A percentile compares a stretch with the other conserved stretches of the same genome.
phyloP scores from a whole-genome alignment of 306 rosid genomes.

The Boehmeria nivea region DNA sequence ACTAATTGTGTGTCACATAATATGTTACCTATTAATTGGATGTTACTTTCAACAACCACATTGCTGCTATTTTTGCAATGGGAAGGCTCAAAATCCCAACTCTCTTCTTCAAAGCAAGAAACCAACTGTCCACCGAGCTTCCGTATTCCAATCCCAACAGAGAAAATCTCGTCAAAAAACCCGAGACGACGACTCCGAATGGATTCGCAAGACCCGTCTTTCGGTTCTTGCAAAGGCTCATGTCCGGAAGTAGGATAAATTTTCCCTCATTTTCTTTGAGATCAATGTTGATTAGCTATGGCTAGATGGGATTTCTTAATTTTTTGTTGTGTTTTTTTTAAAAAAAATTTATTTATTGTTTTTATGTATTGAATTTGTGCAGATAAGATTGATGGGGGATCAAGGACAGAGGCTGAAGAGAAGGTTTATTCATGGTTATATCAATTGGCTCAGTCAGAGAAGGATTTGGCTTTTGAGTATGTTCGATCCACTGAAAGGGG shows the following conservation, averaged over 20 bases:
- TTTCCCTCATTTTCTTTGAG: too few relatives aligned
- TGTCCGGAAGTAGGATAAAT: conserved; percentile 39
- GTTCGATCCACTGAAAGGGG: conserved; percentile 88
- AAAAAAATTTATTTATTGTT: neutral
- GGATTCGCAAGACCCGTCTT: conserved; percentile 13
- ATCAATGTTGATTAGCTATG: too few relatives aligned
- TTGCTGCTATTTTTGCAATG: conserved; percentile 21
- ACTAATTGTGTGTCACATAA: too few relatives aligned
- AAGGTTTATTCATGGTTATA: conserved; percentile 69
- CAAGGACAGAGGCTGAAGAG: conserved; percentile 64
- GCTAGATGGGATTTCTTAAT: conserved; percentile 13
- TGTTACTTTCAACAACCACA: neutral
- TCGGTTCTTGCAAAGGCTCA: conserved; percentile 26
- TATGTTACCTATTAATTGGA: neutral
- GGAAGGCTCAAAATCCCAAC: conserved; percentile 35
- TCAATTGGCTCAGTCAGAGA: conserved; percentile 60
- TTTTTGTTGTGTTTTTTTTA: too few relatives aligned
- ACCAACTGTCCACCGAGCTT: conserved; percentile 12
- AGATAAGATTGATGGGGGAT: conserved; percentile 65
- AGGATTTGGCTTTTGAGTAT: conserved; percentile 61
- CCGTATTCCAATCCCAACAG: conserved; percentile 34
- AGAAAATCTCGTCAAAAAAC: conserved; percentile 36
- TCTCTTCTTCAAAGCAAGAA: conserved; percentile 22
- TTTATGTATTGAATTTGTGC: conserved; percentile 10
- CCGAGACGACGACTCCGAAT: conserved; percentile 21